Base-by-base conservation (phyloP, 306 rosid species). In the Inga leiocalycina region DNA sequence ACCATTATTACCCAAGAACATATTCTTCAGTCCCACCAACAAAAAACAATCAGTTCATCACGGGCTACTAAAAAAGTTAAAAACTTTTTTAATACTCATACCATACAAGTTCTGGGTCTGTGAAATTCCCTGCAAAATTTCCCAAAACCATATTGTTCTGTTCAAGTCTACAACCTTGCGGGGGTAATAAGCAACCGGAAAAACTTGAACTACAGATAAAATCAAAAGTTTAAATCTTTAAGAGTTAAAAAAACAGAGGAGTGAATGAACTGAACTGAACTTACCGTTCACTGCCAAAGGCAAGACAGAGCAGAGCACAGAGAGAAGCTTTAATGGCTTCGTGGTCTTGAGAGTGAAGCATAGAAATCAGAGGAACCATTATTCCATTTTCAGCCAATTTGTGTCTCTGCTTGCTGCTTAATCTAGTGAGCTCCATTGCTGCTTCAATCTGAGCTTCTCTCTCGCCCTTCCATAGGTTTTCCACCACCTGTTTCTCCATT, bases 251-350 rank as follows among this genome's bases (percentile, higher is more conserved):
- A 72, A 52, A 5, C 7, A 48, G n/a, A 57, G 69, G 27, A 46
- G 39, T 41, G 51, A n/a, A n/a, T 51, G 81, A 77, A 87, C 69
- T 66, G 87, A 74, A 76, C 92, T 84, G 87, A 76, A 76, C 92
- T 84, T 83, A 94, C 98, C 98, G 76, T 85, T 94, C 98, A 81
- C 94, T 92, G 62, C 97, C 97, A 81, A 89, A 92, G 83, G 94
- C 94, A 72, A 94, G 90, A 71, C 89, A 85, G 57, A 92, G 95
- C 20, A 94, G 90, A 86, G 97, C 93, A 81, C 43, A 81, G 0
- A 94, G 90, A 86, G 98, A 78, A 82, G 95, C 94, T 89, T 94
- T 92, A 75, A 82, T 82, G 86, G 86, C 90, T 64, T 91, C 89
- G 62, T 12, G 88, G 71, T 87, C 80, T 79, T 87, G 83, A 15